Evolutionary conservation across 1,139 yeast genomes (phyloP).

Genomic region (Ogataea hybrid): DNA sequence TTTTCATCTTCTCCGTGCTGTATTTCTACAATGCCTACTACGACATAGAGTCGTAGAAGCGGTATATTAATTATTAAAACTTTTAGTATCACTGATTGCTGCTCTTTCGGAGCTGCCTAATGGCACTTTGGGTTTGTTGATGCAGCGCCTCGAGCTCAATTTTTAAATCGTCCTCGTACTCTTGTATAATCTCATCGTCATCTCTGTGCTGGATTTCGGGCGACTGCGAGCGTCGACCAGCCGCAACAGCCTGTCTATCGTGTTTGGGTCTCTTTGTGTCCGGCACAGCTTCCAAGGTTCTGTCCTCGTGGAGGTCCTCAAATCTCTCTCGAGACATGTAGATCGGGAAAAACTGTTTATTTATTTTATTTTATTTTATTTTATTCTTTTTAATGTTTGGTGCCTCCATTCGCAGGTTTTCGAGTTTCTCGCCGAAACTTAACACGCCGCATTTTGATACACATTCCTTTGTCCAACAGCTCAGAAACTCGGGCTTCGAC

Average conservation of each 20-base stretch:
- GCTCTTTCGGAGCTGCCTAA: conserved; percentile 26
- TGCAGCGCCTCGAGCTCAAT: conserved; percentile 12
- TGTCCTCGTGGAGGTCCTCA: conserved; percentile 1
- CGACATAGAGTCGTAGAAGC: conserved; percentile 21
- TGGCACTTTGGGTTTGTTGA: conserved; percentile 18
- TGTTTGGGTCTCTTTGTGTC: conserved; percentile 2
- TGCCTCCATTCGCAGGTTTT: conserved; percentile 4
- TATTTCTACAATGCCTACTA: conserved; percentile 67
- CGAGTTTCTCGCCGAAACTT: background rate
- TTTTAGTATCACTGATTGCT: background rate
- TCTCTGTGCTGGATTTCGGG: background rate
- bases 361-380: background rate
- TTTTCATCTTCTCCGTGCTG: conserved; percentile 75
- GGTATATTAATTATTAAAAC: background rate
- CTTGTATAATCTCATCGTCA: conserved; percentile 18
- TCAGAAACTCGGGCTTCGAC: conserved; percentile 65
- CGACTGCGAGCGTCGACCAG: too few species aligned
- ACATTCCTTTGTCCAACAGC: conserved; percentile 65
- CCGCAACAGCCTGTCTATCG: background rate
- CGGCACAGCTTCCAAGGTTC: background rate
- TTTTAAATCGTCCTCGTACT: conserved; percentile 22
- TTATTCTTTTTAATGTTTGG: background rate
- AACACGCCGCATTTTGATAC: conserved; percentile 66
- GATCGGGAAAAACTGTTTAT: background rate
- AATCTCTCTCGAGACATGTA: conserved; percentile 6